phyloP scores from a whole-genome alignment of 2,329 filamentous ascomycete species.

The Neofusicoccum parvum region DNA sequence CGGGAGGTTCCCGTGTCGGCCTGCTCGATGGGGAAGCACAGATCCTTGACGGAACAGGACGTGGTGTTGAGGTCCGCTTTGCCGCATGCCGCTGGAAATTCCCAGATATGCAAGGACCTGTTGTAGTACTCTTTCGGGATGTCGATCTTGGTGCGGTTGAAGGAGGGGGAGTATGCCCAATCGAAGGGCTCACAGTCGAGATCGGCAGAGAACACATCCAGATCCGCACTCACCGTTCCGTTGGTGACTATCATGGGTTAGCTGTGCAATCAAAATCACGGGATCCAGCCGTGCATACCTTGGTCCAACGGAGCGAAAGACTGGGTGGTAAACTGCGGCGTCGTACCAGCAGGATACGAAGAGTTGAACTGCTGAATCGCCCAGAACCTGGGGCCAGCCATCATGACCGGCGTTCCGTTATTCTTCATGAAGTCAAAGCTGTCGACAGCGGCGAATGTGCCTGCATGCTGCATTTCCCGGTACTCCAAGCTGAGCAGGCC shows the following conservation, averaged over 20 bases:
- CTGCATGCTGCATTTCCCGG: neutral
- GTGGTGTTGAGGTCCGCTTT: neutral
- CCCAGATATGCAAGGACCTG: neutral
- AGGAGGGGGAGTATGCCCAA: neutral
- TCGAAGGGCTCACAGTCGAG: neutral
- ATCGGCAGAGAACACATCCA: neutral
- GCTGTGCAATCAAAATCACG: neutral
- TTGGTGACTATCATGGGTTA: neutral
- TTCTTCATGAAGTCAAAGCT: neutral
- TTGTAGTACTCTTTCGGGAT: neutral
- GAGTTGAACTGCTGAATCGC: neutral
- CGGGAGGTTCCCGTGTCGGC: neutral
- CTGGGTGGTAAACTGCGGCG: neutral
- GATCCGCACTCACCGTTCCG: neutral
- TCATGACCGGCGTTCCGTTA: neutral
- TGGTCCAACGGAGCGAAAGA: neutral
- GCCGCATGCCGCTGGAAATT: neutral
- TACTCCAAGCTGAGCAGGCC: conserved; percentile 6
- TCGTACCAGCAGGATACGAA: neutral
- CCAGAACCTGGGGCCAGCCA: neutral
- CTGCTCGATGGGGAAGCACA: neutral
- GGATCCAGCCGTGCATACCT: neutral
- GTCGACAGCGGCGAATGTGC: neutral
- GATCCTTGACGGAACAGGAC: neutral
- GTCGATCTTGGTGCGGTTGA: neutral